Conservation (phyloP, 164 flowering plant species). For the Vitis riparia region DNA sequence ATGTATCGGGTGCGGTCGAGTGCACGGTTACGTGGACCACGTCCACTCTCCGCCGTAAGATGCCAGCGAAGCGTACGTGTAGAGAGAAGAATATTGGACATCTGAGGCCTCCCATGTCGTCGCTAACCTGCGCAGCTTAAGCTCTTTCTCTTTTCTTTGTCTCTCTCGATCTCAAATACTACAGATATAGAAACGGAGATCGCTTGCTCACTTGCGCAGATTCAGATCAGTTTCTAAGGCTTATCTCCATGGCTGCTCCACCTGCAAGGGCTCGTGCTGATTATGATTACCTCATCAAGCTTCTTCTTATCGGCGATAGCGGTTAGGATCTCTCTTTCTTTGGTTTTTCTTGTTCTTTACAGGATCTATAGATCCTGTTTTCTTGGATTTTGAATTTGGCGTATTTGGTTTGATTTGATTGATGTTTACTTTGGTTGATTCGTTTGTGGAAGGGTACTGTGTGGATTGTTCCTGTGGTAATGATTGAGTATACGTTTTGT, state of each 20-base stretch:
- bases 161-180: neutral
- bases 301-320: conserved; percentile 42
- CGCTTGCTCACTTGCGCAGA: too few species aligned
- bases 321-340: conserved; percentile 17
- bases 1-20: too few species aligned
- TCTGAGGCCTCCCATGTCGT: neutral
- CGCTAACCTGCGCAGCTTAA: conserved; percentile 4
- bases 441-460: neutral
- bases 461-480: neutral
- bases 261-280: conserved; percentile 43
- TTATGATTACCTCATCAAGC: conserved; percentile 45
- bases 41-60: too few species aligned
- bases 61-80: too few species aligned
- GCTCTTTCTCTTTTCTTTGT: neutral
- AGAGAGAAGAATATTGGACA: too few species aligned
- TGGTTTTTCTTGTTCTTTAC: too few species aligned
- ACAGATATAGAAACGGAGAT: neutral
- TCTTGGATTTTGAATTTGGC: neutral
- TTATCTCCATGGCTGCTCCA: conserved; percentile 25
- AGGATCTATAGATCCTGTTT: neutral
- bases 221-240: too few species aligned
- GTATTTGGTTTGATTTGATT: neutral
- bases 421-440: neutral
- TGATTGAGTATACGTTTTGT: neutral
- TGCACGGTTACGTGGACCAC: too few species aligned